A percentile compares a stretch with the other conserved stretches of the same genome.
These are phyloP conservation scores for Paramecium octaurelia DNA, from an alignment of 73 alveolate genomes.

Conservation along the genomic window DNA sequence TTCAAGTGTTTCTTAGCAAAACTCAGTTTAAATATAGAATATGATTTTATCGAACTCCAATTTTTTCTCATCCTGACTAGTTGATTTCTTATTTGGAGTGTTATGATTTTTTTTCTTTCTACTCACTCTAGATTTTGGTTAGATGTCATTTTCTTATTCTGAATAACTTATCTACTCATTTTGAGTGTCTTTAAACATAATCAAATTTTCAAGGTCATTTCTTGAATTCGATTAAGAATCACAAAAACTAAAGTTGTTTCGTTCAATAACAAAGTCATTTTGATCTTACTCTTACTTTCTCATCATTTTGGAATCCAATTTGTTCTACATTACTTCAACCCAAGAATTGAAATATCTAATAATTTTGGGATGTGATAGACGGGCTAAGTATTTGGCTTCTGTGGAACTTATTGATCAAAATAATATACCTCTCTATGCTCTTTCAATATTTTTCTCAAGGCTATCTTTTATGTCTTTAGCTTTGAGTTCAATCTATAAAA, in stretches of 20 bases:
- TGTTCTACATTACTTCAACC: slow-evolving; percentile 51
- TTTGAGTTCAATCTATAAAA: neutral
- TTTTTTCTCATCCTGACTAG: neutral
- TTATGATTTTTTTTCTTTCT: neutral
- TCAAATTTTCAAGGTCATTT: slow-evolving; percentile 16
- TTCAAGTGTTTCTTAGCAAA: slow-evolving; percentile 48
- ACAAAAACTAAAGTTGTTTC: neutral
- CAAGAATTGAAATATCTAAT: slow-evolving; percentile 58
- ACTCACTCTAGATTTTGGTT: neutral
- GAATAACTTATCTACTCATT: slow-evolving; percentile 28
- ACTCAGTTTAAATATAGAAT: slow-evolving; percentile 50
- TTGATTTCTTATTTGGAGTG: neutral
- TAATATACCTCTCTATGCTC: neutral
- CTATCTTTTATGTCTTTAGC: slow-evolving; percentile 5
- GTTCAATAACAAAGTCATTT: neutral
- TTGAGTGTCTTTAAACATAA: neutral
- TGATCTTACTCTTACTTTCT: slow-evolving; percentile 21
- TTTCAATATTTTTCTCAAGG: neutral
- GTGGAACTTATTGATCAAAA: neutral
- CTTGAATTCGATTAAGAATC: neutral
- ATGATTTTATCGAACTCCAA: slow-evolving; percentile 53
- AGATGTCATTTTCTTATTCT: neutral
- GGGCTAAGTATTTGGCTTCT: slow-evolving; percentile 59
- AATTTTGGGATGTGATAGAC: slow-evolving; percentile 59
- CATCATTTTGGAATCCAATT: neutral